Conservation (phyloP, 768 basidiomycete genomes). For the Termitomyces sp. region DNA sequence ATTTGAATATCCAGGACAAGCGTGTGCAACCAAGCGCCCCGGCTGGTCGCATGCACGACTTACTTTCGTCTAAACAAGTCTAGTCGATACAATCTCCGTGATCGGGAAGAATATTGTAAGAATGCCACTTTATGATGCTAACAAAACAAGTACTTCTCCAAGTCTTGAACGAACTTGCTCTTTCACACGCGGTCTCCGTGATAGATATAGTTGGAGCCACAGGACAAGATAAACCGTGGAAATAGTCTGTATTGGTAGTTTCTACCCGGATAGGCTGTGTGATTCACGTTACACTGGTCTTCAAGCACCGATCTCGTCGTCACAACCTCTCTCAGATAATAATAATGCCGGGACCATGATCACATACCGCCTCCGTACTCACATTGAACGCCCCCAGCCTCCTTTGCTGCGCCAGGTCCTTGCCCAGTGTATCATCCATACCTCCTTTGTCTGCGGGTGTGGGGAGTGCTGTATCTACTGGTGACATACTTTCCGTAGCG, state of each 20-base stretch:
- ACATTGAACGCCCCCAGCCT: slow-evolving; percentile 9
- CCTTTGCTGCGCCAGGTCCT: slow-evolving; percentile 12
- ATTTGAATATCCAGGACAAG: too few species aligned
- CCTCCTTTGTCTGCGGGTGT: slow-evolving; percentile 24
- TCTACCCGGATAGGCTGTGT: neutral
- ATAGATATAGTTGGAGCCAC: neutral
- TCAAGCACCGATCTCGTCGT: neutral
- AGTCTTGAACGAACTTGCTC: neutral
- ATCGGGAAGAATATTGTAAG: too few species aligned
- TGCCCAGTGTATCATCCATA: slow-evolving; percentile 2
- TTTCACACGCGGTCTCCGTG: neutral
- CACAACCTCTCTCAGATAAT: neutral
- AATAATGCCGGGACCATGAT: slow-evolving; percentile 4
- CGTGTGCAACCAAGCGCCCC: too few species aligned
- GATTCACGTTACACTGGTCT: neutral
- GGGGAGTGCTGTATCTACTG: slow-evolving; percentile 23
- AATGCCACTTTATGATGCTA: neutral
- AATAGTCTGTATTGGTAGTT: neutral
- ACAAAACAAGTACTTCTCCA: neutral
- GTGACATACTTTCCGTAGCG: slow-evolving; percentile 18
- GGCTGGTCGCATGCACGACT: too few species aligned
- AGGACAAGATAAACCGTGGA: neutral
- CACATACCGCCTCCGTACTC: slow-evolving; percentile 18
- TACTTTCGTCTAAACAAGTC: too few species aligned
- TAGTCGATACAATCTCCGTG: neutral